Evolutionary conservation across 73 alveolate species (phyloP).

Genomic region (Breviolum minutum): DNA sequence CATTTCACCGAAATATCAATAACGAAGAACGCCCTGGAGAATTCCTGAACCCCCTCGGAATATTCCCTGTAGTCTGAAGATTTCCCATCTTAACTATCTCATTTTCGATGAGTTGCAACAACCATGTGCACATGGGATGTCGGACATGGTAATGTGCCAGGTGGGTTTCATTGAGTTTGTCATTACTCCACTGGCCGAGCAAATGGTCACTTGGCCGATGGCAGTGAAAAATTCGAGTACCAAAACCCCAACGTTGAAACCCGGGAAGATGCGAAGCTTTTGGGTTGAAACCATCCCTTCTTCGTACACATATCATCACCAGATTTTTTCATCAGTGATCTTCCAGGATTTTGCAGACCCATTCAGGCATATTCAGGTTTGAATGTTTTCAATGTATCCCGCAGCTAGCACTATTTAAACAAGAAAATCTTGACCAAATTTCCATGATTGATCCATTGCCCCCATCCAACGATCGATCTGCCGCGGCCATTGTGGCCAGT

Average conservation of each 20-base stretch:
- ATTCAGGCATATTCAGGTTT: too few species aligned
- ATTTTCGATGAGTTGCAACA: too few species aligned
- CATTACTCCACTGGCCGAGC: conserved; percentile 77
- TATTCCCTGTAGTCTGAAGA: too few species aligned
- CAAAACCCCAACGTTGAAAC: too few species aligned
- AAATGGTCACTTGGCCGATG: conserved; percentile 9
- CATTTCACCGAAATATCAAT: too few species aligned
- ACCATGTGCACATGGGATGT: not conserved
- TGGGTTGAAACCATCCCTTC: too few species aligned
- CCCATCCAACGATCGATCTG: too few species aligned
- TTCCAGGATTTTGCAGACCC: too few species aligned
- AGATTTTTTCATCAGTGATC: not conserved
- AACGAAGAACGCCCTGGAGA: not conserved
- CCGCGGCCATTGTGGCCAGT: not conserved
- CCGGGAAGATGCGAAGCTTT: too few species aligned
- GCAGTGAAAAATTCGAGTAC: too few species aligned
- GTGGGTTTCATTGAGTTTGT: conserved; percentile 94
- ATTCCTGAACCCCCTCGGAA: not conserved
- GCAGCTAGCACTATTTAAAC: not conserved
- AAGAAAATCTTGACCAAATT: not conserved
- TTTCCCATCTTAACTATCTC: too few species aligned
- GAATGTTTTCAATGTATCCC: not conserved
- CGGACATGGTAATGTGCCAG: not conserved
- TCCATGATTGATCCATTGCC: not conserved
- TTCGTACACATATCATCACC: not conserved